Conservation (phyloP, 2,329 filamentous ascomycete genomes). For the Sporothrix mexicana region DNA sequence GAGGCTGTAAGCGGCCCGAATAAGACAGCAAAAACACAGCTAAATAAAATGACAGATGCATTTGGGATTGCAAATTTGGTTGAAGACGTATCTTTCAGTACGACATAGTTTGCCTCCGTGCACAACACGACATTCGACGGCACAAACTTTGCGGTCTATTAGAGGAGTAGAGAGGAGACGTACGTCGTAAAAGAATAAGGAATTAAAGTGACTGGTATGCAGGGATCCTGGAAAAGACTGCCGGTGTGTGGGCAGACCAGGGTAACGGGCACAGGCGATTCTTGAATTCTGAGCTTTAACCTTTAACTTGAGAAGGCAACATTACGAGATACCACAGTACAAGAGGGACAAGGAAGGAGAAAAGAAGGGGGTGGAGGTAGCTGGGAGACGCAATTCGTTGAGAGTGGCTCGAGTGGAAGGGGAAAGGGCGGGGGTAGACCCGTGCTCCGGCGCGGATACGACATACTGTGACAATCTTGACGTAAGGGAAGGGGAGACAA, state of each 20-base stretch:
- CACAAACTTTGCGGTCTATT: not conserved
- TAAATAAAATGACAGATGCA: not conserved
- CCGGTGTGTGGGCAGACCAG: not conserved
- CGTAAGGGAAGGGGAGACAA: not conserved
- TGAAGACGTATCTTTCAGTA: not conserved
- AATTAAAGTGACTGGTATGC: not conserved
- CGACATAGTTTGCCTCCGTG: not conserved
- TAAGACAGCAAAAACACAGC: not conserved
- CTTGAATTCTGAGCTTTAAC: too few species aligned
- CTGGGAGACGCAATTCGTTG: too few species aligned
- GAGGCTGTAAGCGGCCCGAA: not conserved
- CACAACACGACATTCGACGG: slow-evolving; percentile 2
- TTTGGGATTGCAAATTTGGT: not conserved
- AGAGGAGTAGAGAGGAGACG: not conserved
- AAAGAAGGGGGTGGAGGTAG: not conserved
- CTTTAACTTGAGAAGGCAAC: not conserved
- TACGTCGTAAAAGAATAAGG: too few species aligned
- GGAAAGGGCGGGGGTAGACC: not conserved
- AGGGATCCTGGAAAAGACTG: not conserved
- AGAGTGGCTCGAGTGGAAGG: not conserved
- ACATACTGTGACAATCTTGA: not conserved
- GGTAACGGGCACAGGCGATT: not conserved
- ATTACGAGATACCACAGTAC: not conserved
- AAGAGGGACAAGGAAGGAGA: too few species aligned
- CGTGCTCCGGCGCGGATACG: slow-evolving; percentile 15